Base-by-base conservation (phyloP, 2,329 filamentous ascomycete genomes). In the Zelopaecilomyces penicillatus region DNA sequence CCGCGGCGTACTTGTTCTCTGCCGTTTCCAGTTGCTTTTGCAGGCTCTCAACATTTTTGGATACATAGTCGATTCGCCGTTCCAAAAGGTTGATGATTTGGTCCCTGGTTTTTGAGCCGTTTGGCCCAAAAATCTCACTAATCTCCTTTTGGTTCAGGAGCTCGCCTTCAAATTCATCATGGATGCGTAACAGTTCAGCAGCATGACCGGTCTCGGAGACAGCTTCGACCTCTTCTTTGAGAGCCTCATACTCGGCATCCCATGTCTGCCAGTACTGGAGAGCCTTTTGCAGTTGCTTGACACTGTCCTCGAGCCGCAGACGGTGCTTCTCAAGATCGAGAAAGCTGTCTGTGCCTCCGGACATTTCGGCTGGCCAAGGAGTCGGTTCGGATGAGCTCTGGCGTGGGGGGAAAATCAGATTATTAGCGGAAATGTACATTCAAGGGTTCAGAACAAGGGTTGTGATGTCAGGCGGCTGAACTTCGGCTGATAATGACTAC, bases 251-350 rank as follows among this genome's bases (percentile, higher is more conserved):
- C 62, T 97, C 91, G 39, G 85, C 80, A 61, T 95, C 90, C 78
- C 87, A 94, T 44, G 82, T 83, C 52, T 87, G 85, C 91, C 91
- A 98, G 67, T 95, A 84, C 50, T 82, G 80, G 43, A 97, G 74
- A 5, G 85, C 82, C 57, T 84, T 80, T 44, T 79, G 79, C 19
- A 97, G 76, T 60, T 87, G 56, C 29, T 52, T 50, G 39, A 95
- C 76, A 52, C 83, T 88, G 33, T 80, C 76, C 63, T 95, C 87
- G 6, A 97, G 80, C 49, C 82, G 75, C 52, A 76, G 70, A 11
- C 87, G 78, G 58, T 91, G 86, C 49, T 76, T 77, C 63, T 95
- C 88, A 36, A 95, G 75, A 56, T 83, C 76, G 37, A 78, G 68
- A 41, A 89, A 73, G 43, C 73, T 74, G 52, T 78, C 72, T 52